phyloP scores from a whole-genome alignment of 192 early-diverging fungal species.

The Chytriomyces sp. region DNA sequence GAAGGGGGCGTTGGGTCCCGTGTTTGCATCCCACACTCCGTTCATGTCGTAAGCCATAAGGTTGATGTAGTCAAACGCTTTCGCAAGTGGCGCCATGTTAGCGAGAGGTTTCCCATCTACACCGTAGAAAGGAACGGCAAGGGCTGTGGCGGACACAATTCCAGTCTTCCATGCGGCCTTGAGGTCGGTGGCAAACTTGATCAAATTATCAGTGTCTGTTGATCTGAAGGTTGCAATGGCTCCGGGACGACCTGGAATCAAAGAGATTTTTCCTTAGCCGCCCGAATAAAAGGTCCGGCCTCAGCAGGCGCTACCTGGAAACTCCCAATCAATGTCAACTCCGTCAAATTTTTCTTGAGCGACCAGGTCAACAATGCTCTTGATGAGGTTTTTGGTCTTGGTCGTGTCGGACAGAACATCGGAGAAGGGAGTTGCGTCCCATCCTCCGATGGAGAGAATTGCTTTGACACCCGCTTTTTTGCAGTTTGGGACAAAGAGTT shows the following conservation, averaged over 20 bases:
- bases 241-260: not conserved
- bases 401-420: not conserved
- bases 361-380: not conserved
- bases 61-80: not conserved
- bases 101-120: not conserved
- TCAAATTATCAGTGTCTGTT: not conserved
- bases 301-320: too few species aligned
- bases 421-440: not conserved
- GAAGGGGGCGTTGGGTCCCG: not conserved
- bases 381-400: not conserved
- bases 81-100: not conserved
- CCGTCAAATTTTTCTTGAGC: not conserved
- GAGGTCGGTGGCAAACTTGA: not conserved
- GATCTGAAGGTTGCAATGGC: not conserved
- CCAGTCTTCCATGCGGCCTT: not conserved
- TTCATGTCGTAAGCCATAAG: not conserved
- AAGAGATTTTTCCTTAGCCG: too few species aligned
- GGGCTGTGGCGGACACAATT: not conserved
- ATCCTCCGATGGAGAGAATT: not conserved
- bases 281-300: too few species aligned
- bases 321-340: conserved; percentile 1
- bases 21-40: not conserved
- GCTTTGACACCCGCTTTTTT: not conserved
- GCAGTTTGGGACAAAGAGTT: too few species aligned
- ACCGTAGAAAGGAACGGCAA: not conserved